Conservation (phyloP, 75 land plant species). For the Selaginella moellendorffii region DNA sequence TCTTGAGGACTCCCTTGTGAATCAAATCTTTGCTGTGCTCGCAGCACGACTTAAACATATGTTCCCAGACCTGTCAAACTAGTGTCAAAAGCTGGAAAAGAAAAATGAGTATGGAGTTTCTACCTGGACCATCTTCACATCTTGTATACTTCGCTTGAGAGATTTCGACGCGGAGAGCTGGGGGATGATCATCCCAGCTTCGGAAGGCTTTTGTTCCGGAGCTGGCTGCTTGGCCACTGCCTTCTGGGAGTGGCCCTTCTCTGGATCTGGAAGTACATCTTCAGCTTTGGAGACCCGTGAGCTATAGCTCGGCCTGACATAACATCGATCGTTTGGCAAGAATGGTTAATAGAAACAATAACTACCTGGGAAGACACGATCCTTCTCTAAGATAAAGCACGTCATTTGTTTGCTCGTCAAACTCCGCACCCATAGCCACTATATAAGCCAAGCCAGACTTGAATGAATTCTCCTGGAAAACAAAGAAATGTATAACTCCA, state of each 20-base stretch:
- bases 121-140: constrained; percentile 66
- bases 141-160: constrained; percentile 39
- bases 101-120: background rate
- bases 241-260: background rate
- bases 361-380: constrained; percentile 76
- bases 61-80: constrained; percentile 57
- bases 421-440: constrained; percentile 47
- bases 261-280: no score
- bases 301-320: background rate
- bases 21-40: constrained; percentile 43
- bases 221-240: background rate
- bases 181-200: background rate
- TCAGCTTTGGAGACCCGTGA: background rate
- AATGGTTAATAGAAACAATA: no score
- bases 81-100: background rate
- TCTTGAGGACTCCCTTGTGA: constrained; percentile 36
- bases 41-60: constrained; percentile 55
- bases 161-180: constrained; percentile 22
- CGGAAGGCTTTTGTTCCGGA: background rate
- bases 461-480: constrained; percentile 47
- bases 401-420: constrained; percentile 84
- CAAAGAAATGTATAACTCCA: background rate
- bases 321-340: no score
- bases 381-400: constrained; percentile 70
- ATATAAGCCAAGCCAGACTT: constrained; percentile 53